These are phyloP conservation scores for Barnettozyma vustinii DNA, from an alignment of 805 yeast species.

Conservation along the genomic window DNA sequence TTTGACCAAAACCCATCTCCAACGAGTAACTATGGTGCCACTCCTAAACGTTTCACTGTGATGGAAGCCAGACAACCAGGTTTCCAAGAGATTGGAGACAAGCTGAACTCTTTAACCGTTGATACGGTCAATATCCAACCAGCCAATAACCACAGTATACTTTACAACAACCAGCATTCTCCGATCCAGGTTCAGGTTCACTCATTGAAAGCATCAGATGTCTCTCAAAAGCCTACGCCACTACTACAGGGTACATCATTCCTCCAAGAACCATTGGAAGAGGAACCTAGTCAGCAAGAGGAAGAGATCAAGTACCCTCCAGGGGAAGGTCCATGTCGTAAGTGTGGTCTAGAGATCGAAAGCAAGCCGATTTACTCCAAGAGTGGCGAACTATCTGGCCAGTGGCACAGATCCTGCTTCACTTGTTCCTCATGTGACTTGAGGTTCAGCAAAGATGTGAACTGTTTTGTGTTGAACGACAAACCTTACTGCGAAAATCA, in stretches of 20 bases:
- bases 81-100: too few relatives aligned
- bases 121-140: neutral
- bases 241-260: neutral
- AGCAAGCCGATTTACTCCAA: conserved; percentile 78
- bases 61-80: neutral
- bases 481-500: conserved; percentile 78
- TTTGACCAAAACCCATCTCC: neutral
- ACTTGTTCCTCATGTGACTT: conserved; percentile 59
- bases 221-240: conserved; percentile 5
- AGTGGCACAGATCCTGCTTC: conserved; percentile 92
- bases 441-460: conserved; percentile 51
- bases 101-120: neutral
- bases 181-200: conserved; percentile 1
- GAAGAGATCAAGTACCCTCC: conserved; percentile 33
- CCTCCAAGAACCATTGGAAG: neutral
- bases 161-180: conserved; percentile 3
- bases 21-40: neutral
- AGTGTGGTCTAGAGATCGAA: conserved; percentile 51
- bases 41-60: neutral
- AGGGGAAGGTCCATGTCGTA: conserved; percentile 79
- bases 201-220: conserved; percentile 4
- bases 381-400: conserved; percentile 76
- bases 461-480: conserved; percentile 74
- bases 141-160: neutral
- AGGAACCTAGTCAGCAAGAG: neutral